These are phyloP conservation scores for Carpinus viminea DNA, from an alignment of 306 rosid genomes.

Conservation along the genomic window DNA sequence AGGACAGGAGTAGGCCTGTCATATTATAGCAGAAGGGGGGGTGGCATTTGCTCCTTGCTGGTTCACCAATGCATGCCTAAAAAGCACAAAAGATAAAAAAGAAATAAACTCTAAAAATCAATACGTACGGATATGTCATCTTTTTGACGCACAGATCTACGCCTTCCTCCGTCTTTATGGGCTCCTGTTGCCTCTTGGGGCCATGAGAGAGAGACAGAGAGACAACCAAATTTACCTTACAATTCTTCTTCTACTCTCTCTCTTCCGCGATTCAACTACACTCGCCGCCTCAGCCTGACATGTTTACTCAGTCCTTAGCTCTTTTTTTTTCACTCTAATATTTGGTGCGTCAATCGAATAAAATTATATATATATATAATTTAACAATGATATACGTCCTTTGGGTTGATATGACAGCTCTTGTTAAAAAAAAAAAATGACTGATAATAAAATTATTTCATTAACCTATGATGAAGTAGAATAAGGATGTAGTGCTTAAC, in stretches of 20 bases:
- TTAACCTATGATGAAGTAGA: too few relatives aligned
- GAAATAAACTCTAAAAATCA: not conserved
- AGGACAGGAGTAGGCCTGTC: slow-evolving; percentile 8
- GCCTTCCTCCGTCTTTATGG: slow-evolving; percentile 4
- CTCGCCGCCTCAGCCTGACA: not conserved
- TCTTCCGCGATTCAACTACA: slow-evolving; percentile 18
- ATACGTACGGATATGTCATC: slow-evolving; percentile 18
- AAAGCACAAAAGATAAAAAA: not conserved
- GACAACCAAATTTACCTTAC: not conserved
- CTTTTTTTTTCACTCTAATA: not conserved
- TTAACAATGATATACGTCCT: too few relatives aligned
- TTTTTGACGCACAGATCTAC: slow-evolving; percentile 13
- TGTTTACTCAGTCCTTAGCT: not conserved
- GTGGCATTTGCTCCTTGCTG: not conserved
- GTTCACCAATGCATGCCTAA: slow-evolving; percentile 23
- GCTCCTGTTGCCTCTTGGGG: slow-evolving; percentile 13
- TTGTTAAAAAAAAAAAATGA: too few relatives aligned
- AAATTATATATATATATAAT: too few relatives aligned
- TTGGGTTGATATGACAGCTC: too few relatives aligned
- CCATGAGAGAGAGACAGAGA: not conserved
- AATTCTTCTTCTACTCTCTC: not conserved
- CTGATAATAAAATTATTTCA: too few relatives aligned
- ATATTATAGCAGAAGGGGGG: not conserved
- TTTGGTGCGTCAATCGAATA: too few relatives aligned
- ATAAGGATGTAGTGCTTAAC: too few relatives aligned